Evolutionary conservation across 2,329 filamentous ascomycete genomes (phyloP).

Genomic region (Periconia sp.): DNA sequence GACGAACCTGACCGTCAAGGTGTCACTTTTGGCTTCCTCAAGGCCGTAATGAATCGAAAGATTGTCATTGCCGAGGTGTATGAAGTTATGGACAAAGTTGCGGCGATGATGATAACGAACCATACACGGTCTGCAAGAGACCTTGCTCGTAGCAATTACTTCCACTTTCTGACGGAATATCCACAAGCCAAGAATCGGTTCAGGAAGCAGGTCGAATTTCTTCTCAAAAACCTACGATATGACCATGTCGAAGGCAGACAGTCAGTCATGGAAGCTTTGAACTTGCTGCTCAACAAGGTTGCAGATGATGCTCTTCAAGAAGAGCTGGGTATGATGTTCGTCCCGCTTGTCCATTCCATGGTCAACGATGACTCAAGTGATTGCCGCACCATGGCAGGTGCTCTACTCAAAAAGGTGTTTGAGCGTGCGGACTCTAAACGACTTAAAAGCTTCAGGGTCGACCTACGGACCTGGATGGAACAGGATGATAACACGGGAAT

Average conservation of each 20-base stretch:
- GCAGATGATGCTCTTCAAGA: conserved; percentile 76
- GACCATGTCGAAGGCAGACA: conserved; percentile 84
- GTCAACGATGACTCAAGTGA: conserved; percentile 86
- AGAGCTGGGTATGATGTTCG: conserved; percentile 77
- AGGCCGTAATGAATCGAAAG: conserved; percentile 81
- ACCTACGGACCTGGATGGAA: conserved; percentile 75
- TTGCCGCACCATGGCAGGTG: conserved; percentile 79
- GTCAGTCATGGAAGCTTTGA: conserved; percentile 89
- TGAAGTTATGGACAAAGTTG: conserved; percentile 79
- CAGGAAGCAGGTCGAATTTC: conserved; percentile 84
- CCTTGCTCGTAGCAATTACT: conserved; percentile 83
- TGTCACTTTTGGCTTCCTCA: conserved; percentile 90
- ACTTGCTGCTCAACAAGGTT: conserved; percentile 83
- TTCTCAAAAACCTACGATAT: conserved; percentile 89
- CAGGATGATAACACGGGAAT: conserved; percentile 73
- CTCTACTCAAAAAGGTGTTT: conserved; percentile 80
- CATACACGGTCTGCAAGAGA: conserved; percentile 87
- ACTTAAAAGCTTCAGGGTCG: conserved; percentile 67
- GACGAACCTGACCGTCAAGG: conserved; percentile 92
- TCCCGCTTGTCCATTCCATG: conserved; percentile 81
- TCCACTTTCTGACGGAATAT: conserved; percentile 93
- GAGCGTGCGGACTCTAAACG: conserved; percentile 73
- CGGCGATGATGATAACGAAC: conserved; percentile 93
- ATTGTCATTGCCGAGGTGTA: conserved; percentile 87
- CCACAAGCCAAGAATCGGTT: conserved; percentile 88